phyloP scores from a whole-genome alignment of 345 rosid species.

The Brassica juncea region DNA sequence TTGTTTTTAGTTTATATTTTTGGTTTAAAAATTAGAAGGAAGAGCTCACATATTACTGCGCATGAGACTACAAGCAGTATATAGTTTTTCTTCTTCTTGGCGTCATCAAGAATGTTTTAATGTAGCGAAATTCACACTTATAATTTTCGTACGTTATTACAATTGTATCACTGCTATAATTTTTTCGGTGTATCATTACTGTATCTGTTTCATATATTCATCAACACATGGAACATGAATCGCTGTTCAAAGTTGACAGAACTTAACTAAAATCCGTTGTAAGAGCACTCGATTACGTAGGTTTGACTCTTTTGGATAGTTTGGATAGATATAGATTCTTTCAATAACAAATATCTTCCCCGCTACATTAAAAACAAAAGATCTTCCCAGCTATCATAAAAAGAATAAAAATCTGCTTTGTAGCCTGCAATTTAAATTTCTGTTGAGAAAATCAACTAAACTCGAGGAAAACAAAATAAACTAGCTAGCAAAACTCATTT shows the following conservation, averaged over 20 bases:
- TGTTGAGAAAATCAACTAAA: background rate
- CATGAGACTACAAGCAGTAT: background rate
- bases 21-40: background rate
- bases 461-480: no score
- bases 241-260: constrained; percentile 18
- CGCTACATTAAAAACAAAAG: background rate
- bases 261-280: constrained; percentile 16
- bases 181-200: background rate
- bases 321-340: background rate
- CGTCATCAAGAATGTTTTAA: background rate
- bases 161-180: no score
- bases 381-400: background rate
- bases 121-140: background rate
- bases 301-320: constrained; percentile 8
- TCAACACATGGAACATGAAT: constrained; percentile 3
- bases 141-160: background rate
- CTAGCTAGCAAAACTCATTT: no score
- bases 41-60: background rate
- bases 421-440: background rate
- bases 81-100: no score
- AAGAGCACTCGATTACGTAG: constrained; percentile 26
- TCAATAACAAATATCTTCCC: background rate
- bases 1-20: background rate
- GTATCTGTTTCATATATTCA: background rate
- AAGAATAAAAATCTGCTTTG: background rate